These are phyloP conservation scores for Coemansia sp. DNA, from an alignment of 192 early-diverging fungal genomes.

Conservation along the genomic window DNA sequence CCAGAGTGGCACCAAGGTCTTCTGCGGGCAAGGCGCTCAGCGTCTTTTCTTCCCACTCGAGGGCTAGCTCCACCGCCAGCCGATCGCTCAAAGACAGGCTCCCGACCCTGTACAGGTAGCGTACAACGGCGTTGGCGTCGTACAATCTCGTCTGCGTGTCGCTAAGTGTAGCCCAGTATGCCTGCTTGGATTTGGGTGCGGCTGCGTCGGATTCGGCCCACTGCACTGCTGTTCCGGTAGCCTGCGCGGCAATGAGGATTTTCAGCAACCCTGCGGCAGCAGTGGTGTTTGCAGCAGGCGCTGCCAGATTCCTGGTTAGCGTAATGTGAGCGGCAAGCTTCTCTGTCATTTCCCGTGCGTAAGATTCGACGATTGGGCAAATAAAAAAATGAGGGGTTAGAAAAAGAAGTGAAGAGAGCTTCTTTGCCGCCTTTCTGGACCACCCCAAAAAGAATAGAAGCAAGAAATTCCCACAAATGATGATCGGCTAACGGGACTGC, in stretches of 20 bases:
- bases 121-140: constrained; percentile 55
- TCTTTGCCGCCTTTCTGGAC: too few species aligned
- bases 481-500: too few species aligned
- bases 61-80: constrained; percentile 38
- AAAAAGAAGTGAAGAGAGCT: neutral
- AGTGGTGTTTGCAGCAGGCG: constrained; percentile 46
- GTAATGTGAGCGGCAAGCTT: constrained; percentile 13
- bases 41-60: constrained; percentile 56
- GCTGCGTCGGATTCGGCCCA: constrained; percentile 9
- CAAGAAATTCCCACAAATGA: too few species aligned
- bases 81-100: constrained; percentile 26
- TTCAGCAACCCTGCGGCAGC: constrained; percentile 55
- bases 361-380: neutral
- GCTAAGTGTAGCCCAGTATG: constrained; percentile 28
- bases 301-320: constrained; percentile 29
- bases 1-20: constrained; percentile 26
- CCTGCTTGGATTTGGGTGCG: constrained; percentile 38
- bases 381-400: neutral
- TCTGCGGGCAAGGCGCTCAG: constrained; percentile 27
- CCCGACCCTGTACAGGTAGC: constrained; percentile 34
- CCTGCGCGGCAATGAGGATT: constrained; percentile 43
- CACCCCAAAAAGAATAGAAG: too few species aligned
- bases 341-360: constrained; percentile 9
- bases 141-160: constrained; percentile 33
- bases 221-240: constrained; percentile 29